A percentile compares a stretch with the other conserved stretches of the same genome.
These are phyloP conservation scores for Incumbomyces lentus DNA, from an alignment of 2,329 filamentous ascomycete species.

Conservation along the genomic window DNA sequence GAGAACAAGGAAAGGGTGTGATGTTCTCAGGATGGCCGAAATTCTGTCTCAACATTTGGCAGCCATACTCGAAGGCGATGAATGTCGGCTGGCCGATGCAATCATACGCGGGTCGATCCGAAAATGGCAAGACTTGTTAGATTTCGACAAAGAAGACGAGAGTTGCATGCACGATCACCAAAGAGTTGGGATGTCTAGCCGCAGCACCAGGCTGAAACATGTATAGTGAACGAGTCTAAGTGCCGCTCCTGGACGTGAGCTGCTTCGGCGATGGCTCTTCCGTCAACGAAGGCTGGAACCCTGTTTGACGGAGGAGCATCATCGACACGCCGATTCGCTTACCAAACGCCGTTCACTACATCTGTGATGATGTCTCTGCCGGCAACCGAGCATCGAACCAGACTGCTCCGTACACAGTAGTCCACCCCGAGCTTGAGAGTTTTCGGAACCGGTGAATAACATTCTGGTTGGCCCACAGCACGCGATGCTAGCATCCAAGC, in stretches of 20 bases:
- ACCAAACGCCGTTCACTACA: background rate
- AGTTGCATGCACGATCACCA: background rate
- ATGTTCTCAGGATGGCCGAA: background rate
- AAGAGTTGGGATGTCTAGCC: background rate
- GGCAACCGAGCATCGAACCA: slow-evolving; percentile 5
- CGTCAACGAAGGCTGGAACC: too few relatives aligned
- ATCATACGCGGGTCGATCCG: background rate
- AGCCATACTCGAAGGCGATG: slow-evolving; percentile 1
- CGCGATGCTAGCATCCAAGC: background rate
- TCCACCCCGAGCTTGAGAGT: slow-evolving; percentile 2
- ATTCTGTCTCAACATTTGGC: background rate
- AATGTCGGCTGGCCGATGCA: background rate
- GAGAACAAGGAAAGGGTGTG: background rate
- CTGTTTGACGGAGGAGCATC: too few relatives aligned
- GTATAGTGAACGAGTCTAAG: too few relatives aligned
- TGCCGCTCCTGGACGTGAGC: too few relatives aligned
- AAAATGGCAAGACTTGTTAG: background rate
- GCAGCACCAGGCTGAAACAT: too few relatives aligned
- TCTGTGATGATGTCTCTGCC: background rate
- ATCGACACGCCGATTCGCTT: background rate
- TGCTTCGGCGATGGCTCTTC: too few relatives aligned
- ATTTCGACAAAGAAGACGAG: background rate
- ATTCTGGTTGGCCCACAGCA: background rate
- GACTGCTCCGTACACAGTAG: slow-evolving; percentile 1
- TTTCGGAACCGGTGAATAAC: background rate